Evolutionary conservation across 208 protist genomes (phyloP), one percentile per base, ranked within the genome.

Genomic region (Trypanosomatidae sp.): DNA sequence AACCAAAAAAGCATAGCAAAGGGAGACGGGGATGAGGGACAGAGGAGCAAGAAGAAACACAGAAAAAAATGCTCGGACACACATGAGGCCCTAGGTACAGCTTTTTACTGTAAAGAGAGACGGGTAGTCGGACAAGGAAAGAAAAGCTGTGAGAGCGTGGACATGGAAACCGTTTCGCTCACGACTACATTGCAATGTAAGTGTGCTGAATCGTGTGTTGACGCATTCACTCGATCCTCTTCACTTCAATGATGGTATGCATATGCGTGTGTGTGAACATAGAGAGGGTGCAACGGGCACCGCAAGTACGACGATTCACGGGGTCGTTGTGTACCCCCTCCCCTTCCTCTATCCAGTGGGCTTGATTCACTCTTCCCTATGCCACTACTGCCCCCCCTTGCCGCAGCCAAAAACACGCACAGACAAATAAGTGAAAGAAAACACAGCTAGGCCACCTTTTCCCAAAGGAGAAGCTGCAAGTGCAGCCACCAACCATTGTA

Each of bases 401-500:
- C 15, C 10, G 46, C 44, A 47, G n/a, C 10, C 10, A 17, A 53
- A 50, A 47, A 68, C 17, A 44, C 8, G 22, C 46, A 15, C 30
- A 33, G 47, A 15, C 47, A 49, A 60, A 39, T 7, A 19, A 64
- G 10, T 13, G 6, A 12, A 44, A 50, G 22, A 39, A 17, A 47
- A 1, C n/a, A 52, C n/a, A 9, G 13, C 36, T 64, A 72, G 33
- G 71, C 55, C 47, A 92, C 62, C 56, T 86, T 92, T 10, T 79
- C 88, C 77, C 81, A 88, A 56, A 91, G 84, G 39, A 93, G 71
- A 4, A 90, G 76, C 68, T 93, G 81, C 43, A 93, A 58, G 69
- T 93, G 83, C 30, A 93, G 76, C 83, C 85, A 91, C 89, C 89
- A 91, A 17, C 83, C 84, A 62, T 91, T 89, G 76, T 89, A 90